phyloP scores from a whole-genome alignment of 257 asterid species.

The Handroanthus guayacan region DNA sequence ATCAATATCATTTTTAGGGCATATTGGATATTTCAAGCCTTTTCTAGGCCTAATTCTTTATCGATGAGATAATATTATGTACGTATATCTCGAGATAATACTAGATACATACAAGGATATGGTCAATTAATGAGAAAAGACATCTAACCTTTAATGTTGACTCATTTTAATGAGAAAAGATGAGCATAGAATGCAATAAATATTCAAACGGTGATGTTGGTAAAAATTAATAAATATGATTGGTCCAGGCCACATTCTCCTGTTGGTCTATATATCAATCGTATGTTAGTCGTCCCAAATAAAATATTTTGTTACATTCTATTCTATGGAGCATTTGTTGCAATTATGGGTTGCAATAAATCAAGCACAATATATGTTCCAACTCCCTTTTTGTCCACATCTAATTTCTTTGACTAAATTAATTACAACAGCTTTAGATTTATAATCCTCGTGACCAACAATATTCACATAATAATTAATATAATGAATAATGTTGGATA shows the following conservation, averaged over 20 bases:
- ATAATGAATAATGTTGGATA: too few species aligned
- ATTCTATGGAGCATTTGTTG: not conserved
- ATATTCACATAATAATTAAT: too few species aligned
- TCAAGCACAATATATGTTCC: too few species aligned
- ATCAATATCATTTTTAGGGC: too few species aligned
- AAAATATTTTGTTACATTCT: not conserved
- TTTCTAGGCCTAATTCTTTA: too few species aligned
- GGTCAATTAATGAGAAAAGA: not conserved
- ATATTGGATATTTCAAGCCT: too few species aligned
- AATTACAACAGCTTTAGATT: not conserved
- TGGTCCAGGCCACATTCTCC: constrained; percentile 30
- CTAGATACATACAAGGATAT: too few species aligned
- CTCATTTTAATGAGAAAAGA: constrained; percentile 28
- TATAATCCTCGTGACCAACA: not conserved
- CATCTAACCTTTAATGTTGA: constrained; percentile 14
- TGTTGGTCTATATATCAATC: constrained; percentile 10
- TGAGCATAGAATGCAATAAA: constrained; percentile 18
- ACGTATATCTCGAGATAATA: too few species aligned
- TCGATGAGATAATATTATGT: too few species aligned
- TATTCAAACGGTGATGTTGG: constrained; percentile 39
- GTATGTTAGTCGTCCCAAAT: not conserved
- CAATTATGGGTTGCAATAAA: not conserved
- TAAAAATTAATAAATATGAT: constrained; percentile 39
- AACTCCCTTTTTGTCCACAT: not conserved
- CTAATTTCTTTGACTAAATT: not conserved